A percentile compares a stretch with the other conserved stretches of the same genome.
phyloP scores from a whole-genome alignment of 2,329 filamentous ascomycete genomes.

The Aplosporella prunicola region DNA sequence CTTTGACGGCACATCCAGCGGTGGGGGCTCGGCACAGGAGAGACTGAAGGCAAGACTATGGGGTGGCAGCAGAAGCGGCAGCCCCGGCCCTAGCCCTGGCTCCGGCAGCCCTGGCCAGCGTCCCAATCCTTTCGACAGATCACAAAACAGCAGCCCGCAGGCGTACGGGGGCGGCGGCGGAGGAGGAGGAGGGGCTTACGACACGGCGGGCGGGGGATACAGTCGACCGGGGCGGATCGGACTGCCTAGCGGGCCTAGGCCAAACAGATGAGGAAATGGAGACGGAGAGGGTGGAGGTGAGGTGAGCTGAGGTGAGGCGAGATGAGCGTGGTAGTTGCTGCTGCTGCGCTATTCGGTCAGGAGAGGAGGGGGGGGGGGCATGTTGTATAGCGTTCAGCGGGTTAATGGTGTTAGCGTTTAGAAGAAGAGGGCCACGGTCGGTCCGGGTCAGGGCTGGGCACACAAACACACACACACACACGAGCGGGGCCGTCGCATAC shows the following conservation, averaged over 20 bases:
- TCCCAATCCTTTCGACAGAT: conserved; percentile 22
- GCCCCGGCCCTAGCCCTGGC: conserved; percentile 39
- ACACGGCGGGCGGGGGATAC: neutral
- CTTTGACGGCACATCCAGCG: conserved; percentile 32
- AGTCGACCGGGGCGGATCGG: neutral
- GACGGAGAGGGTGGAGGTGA: neutral
- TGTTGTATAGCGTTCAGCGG: conserved; percentile 10
- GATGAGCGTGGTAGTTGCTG: too few relatives aligned
- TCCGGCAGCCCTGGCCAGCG: conserved; percentile 7
- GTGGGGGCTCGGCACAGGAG: conserved; percentile 61
- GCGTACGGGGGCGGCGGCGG: conserved; percentile 5
- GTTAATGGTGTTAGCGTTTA: conserved; percentile 8
- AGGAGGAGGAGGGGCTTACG: conserved; percentile 1
- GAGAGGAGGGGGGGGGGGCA: neutral
- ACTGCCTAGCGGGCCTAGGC: conserved; percentile 10
- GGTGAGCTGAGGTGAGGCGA: too few relatives aligned
- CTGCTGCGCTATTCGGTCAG: too few relatives aligned
- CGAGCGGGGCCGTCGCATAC: too few relatives aligned
- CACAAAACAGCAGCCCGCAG: conserved; percentile 7
- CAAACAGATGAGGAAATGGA: conserved; percentile 2
- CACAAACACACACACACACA: too few relatives aligned
- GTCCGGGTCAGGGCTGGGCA: too few relatives aligned
- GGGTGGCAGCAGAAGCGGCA: conserved; percentile 52
- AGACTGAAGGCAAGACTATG: conserved; percentile 72
- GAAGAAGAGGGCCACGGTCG: too few relatives aligned